Conservation (phyloP, 192 early-diverging fungal genomes). For the Coemansia sp. region DNA sequence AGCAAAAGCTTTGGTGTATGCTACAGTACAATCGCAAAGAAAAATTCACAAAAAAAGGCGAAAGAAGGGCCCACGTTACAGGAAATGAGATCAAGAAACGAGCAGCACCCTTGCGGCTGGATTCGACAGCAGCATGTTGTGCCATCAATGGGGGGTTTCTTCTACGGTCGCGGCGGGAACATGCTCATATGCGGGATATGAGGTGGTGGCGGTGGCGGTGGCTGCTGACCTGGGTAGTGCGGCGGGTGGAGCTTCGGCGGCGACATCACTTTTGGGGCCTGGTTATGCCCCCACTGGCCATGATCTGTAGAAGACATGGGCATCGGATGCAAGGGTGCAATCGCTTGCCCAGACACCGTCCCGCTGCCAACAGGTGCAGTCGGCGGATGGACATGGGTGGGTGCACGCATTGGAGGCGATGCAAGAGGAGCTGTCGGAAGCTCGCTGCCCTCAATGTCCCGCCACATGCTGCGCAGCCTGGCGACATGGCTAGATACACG, state of each 20-base stretch:
- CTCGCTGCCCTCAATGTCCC: conserved; percentile 32
- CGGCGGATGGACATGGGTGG: neutral
- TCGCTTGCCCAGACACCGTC: neutral
- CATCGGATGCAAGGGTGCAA: conserved; percentile 2
- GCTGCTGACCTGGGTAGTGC: conserved; percentile 2
- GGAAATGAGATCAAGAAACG: neutral
- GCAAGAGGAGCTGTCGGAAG: conserved; percentile 6
- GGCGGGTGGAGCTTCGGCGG: neutral
- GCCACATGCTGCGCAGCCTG: conserved; percentile 37
- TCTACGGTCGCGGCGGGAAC: conserved; percentile 13
- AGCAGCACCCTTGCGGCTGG: no score
- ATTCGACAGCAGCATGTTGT: no score
- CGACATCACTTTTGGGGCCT: neutral
- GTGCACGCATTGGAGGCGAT: conserved; percentile 13
- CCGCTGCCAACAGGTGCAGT: neutral
- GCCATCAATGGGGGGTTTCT: neutral
- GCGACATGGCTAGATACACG: conserved; percentile 28
- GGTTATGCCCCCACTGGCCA: conserved; percentile 1
- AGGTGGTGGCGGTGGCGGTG: conserved; percentile 8
- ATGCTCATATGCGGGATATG: conserved; percentile 2
- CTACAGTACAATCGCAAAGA: no score
- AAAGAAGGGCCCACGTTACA: neutral
- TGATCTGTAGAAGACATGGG: conserved; percentile 11
- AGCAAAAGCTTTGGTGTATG: no score
- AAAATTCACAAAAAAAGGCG: neutral